These are phyloP conservation scores for Lactuca sativa DNA, from an alignment of 129 eudicot species.

Conservation along the genomic window DNA sequence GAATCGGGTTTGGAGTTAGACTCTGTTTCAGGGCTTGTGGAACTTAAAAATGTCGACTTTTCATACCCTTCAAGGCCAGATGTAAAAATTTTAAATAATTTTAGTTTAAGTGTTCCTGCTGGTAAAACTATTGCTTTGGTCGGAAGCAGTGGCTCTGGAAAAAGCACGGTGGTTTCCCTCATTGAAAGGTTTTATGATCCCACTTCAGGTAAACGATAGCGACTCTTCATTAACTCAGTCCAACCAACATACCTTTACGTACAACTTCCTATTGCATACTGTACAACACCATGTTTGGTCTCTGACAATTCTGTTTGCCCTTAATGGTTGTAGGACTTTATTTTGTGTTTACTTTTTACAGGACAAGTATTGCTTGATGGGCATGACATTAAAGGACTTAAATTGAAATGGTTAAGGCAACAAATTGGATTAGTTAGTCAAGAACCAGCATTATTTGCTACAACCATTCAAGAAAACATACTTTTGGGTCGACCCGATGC, in stretches of 20 bases:
- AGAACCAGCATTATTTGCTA: constrained; percentile 92
- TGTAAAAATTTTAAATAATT: constrained; percentile 56
- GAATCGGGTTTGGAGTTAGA: constrained; percentile 75
- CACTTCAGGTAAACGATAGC: constrained; percentile 55
- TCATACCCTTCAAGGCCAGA: constrained; percentile 93
- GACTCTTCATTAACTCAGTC: constrained; percentile 35
- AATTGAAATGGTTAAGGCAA: constrained; percentile 87
- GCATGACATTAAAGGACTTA: constrained; percentile 72
- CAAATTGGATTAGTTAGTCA: constrained; percentile 96
- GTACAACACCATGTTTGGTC: constrained; percentile 23
- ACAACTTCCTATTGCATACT: constrained; percentile 18
- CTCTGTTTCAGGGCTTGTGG: constrained; percentile 66
- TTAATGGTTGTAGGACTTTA: constrained; percentile 14
- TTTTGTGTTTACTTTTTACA: constrained; percentile 36
- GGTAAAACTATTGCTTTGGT: constrained; percentile 95
- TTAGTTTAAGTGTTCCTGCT: constrained; percentile 65
- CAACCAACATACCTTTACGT: constrained; percentile 32
- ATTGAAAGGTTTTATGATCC: constrained; percentile 97
- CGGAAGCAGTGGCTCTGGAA: constrained; percentile 98
- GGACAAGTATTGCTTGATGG: constrained; percentile 90
- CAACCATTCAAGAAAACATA: constrained; percentile 93
- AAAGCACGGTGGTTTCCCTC: constrained; percentile 95
- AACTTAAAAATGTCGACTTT: constrained; percentile 70
- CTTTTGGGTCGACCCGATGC: constrained; percentile 95
- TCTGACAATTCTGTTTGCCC: constrained; percentile 22